Evolutionary conservation across 2,329 filamentous ascomycete genomes (phyloP).

Genomic region (Colletotrichum spinosum): DNA sequence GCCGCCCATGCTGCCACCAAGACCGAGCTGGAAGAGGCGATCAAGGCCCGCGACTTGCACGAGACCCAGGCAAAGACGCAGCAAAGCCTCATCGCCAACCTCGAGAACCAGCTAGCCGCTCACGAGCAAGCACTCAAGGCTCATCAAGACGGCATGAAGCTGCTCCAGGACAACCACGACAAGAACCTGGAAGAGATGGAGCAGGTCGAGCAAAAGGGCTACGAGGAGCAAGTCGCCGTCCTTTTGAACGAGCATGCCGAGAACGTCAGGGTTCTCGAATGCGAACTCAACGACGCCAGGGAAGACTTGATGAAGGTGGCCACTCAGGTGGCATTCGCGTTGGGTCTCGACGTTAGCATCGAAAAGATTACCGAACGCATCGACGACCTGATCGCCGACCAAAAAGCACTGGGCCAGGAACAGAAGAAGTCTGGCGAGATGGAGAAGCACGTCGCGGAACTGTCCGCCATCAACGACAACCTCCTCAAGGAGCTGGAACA

Average conservation of each 20-base stretch:
- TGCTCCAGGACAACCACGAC: slow-evolving; percentile 62
- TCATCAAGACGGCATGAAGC: slow-evolving; percentile 63
- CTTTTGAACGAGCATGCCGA: slow-evolving; percentile 72
- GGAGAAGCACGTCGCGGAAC: slow-evolving; percentile 64
- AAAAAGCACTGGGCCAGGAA: slow-evolving; percentile 69
- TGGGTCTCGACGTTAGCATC: slow-evolving; percentile 73
- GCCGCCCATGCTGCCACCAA: slow-evolving; percentile 74
- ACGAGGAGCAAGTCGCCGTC: slow-evolving; percentile 67
- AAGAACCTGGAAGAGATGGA: slow-evolving; percentile 63
- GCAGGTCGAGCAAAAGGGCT: slow-evolving; percentile 62
- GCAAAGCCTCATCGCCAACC: slow-evolving; percentile 60
- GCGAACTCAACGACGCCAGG: slow-evolving; percentile 73
- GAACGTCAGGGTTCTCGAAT: slow-evolving; percentile 66
- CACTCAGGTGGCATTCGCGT: slow-evolving; percentile 69
- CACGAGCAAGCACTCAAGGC: slow-evolving; percentile 69
- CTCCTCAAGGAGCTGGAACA: slow-evolving; percentile 72
- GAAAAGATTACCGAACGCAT: slow-evolving; percentile 75
- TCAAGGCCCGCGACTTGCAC: slow-evolving; percentile 67
- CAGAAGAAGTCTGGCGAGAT: slow-evolving; percentile 70
- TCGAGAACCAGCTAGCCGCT: slow-evolving; percentile 69
- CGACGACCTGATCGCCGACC: slow-evolving; percentile 65
- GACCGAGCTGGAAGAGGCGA: slow-evolving; percentile 75
- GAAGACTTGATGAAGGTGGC: slow-evolving; percentile 75
- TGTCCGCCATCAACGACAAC: slow-evolving; percentile 68
- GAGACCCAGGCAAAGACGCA: slow-evolving; percentile 57